Evolutionary conservation across 83 land plant genomes (phyloP), one percentile per base, ranked within the genome.

Genomic region (Picea mariana): DNA sequence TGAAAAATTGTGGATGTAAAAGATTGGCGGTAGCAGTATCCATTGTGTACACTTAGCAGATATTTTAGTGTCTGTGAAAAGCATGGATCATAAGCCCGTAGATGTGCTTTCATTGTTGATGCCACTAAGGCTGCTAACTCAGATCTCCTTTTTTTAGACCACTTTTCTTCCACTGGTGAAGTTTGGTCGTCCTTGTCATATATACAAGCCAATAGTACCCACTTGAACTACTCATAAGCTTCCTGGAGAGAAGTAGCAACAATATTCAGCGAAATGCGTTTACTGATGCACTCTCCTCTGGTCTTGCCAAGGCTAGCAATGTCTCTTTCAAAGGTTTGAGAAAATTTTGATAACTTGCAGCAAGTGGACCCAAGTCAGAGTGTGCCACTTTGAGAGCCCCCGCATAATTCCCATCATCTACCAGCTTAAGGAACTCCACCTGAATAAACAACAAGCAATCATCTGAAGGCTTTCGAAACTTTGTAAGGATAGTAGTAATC

Each of bases 191-290:
- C 89, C 87, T 95, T 95, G 82, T 95, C 93, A 88, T 87, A 96
- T 82, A 96, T 90, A 34, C 95, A 86, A 21, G 98, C 98, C 69
- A 96, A 89, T 49, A 96, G 91, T 9, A 93, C 90, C 82, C 94
- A 94, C 94, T 95, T 96, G 85, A 96, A 96, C 83, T 96, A 98
- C 90, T 95, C 99, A 86, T 96, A 96, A 44, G 99, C 99, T 88
- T 96, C 99, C 1, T 31, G 34, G 34, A 31, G 34, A 31, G 34
- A 31, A 31, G 34, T 31, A 31, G 34, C 34, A 31, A 31, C 34
- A 31, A 31, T 31, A 31, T 31, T 31, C 34, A 31, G 34, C 34
- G 34, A 2, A 31, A 31, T 31, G 34, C 34, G 1, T 31, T 31
- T 31, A 31, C 34, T 31, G 34, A 31, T 31, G 34, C 34, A 31